A percentile compares a stretch with the other conserved stretches of the same genome.
phyloP scores from a whole-genome alignment of 176 grass and related monocot genomes.

The Musa acuminata region DNA sequence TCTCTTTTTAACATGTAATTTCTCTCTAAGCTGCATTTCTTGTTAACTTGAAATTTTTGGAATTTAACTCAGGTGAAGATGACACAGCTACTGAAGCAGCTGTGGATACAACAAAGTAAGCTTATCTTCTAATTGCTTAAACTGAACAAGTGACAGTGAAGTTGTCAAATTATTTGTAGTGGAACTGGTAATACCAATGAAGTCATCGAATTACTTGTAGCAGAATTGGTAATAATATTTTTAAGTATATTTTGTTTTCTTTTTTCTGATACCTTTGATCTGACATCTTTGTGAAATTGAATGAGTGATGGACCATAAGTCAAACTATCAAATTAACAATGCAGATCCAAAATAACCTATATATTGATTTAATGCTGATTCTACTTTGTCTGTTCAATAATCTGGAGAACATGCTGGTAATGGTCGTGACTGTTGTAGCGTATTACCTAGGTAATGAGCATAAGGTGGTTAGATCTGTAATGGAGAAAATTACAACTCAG shows the following conservation, averaged over 20 bases:
- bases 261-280: too few species aligned
- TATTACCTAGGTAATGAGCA: too few species aligned
- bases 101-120: slow-evolving; percentile 94
- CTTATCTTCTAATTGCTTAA: slow-evolving; percentile 5
- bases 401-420: too few species aligned
- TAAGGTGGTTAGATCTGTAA: too few species aligned
- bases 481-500: too few species aligned
- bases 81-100: slow-evolving; percentile 41
- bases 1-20: background rate
- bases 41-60: slow-evolving; percentile 19
- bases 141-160: background rate
- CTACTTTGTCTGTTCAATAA: background rate
- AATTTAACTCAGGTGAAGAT: slow-evolving; percentile 46
- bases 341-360: background rate
- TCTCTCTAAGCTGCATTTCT: slow-evolving; percentile 16
- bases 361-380: background rate
- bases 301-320: background rate
- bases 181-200: background rate
- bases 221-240: background rate
- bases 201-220: background rate
- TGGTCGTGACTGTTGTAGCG: too few species aligned
- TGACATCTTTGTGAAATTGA: background rate
- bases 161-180: background rate
- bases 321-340: background rate
- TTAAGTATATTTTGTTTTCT: too few species aligned